Conservation (phyloP, 2,329 filamentous ascomycete species). For the Alternaria sp. region DNA sequence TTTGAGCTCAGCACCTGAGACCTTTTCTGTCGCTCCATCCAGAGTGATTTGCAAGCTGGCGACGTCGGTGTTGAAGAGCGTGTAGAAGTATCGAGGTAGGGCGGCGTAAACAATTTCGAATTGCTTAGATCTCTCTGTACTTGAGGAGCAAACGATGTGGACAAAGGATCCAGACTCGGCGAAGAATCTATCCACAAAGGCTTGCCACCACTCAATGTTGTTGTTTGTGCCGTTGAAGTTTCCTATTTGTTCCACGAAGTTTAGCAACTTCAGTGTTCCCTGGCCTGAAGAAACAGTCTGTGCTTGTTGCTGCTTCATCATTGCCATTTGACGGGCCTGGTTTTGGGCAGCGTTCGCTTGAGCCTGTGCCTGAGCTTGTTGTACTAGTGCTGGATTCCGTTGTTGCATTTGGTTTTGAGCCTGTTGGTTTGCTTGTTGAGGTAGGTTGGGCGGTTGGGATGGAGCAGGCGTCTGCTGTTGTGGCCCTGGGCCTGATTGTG, state of each 20-base stretch:
- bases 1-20: slow-evolving; percentile 71
- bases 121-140: slow-evolving; percentile 73
- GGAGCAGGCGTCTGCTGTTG: slow-evolving; percentile 55
- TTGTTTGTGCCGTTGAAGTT: slow-evolving; percentile 57
- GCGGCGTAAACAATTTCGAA: slow-evolving; percentile 87
- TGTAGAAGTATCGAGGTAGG: slow-evolving; percentile 87
- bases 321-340: slow-evolving; percentile 37
- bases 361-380: slow-evolving; percentile 40
- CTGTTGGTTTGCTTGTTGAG: slow-evolving; percentile 45
- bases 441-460: slow-evolving; percentile 46
- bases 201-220: slow-evolving; percentile 79
- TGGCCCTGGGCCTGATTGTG: slow-evolving; percentile 53
- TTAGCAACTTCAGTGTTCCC: slow-evolving; percentile 63
- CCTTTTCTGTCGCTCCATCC: slow-evolving; percentile 70
- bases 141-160: slow-evolving; percentile 67
- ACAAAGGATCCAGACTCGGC: slow-evolving; percentile 79
- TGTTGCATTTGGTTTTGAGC: slow-evolving; percentile 49
- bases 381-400: slow-evolving; percentile 46
- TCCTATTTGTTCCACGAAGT: slow-evolving; percentile 66
- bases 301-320: slow-evolving; percentile 43
- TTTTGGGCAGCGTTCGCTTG: slow-evolving; percentile 30
- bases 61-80: slow-evolving; percentile 84
- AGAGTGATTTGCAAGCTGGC: slow-evolving; percentile 86
- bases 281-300: slow-evolving; percentile 37
- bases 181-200: slow-evolving; percentile 84